Conservation (phyloP, 371 early-diverging fungal species). For the Mucor piriformis region DNA sequence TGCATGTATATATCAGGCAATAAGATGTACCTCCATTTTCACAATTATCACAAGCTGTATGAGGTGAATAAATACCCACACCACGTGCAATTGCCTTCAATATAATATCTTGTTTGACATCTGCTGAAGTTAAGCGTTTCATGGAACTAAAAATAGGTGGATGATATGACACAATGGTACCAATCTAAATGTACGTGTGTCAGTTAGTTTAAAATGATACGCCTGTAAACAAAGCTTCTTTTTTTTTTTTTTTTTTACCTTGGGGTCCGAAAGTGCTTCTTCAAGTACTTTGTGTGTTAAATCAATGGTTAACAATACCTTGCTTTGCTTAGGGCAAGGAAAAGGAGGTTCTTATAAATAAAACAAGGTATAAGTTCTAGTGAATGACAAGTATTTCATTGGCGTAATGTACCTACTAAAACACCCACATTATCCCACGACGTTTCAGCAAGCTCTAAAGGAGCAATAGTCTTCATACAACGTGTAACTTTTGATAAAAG, state of each 20-base stretch:
- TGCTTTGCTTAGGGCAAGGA: constrained; percentile 65
- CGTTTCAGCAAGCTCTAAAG: constrained; percentile 83
- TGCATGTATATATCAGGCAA: not conserved
- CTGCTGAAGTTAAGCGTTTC: constrained; percentile 78
- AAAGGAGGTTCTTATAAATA: constrained; percentile 73
- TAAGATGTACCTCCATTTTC: constrained; percentile 69
- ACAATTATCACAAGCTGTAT: constrained; percentile 93
- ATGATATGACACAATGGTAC: constrained; percentile 94
- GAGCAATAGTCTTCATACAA: constrained; percentile 86
- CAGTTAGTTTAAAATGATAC: no score
- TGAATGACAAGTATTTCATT: not conserved
- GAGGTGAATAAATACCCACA: constrained; percentile 95
- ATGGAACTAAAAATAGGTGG: constrained; percentile 92
- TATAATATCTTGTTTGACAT: constrained; percentile 82
- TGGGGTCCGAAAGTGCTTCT: constrained; percentile 84
- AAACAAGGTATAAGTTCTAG: not conserved
- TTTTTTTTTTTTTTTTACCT: constrained; percentile 18
- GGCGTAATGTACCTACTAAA: constrained; percentile 66
- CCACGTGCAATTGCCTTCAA: constrained; percentile 83
- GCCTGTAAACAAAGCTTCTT: no score
- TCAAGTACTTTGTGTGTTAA: constrained; percentile 86
- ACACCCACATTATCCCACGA: constrained; percentile 98
- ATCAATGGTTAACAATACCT: constrained; percentile 96
- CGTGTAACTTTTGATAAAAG: constrained; percentile 57
- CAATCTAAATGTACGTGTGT: no score